Evolutionary conservation across 371 early-diverging fungal genomes (phyloP), one percentile per base, ranked within the genome.

Genomic region (Coemansia linderi): DNA sequence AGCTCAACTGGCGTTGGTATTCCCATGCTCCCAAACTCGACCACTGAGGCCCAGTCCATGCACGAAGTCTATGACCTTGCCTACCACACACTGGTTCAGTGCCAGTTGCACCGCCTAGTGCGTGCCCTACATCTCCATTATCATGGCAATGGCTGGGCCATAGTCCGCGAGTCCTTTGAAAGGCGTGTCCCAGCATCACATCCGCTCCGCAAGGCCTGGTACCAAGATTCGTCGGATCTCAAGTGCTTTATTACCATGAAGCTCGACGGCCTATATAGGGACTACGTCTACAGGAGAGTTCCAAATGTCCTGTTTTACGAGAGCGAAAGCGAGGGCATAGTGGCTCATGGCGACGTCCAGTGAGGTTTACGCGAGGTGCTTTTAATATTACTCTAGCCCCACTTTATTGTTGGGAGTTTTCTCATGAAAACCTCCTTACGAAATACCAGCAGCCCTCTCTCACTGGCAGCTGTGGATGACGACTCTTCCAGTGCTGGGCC

Each of bases 231-330:
- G 31, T 82, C 87, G 17, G 82, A 86, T 37, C 83, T 84, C 59
- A 91, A 91, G 66, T 87, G 86, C 73, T 82, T 91, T 63, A 73
- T 91, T 29, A 78, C 83, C 22, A 90, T 91, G 91, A 91, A 91
- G 81, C 76, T 87, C 33, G 87, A 87, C 37, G 88, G 87, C 19
- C 84, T 89, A 8, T 89, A 89, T 65, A 84, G 88, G 54, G 88
- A 89, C 81, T 89, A 86, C 58, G 79, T 90, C 17, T 90, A 90
- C 59, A 71, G 71, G 9, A 83, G 83, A 38, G 86, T 90, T 12
- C 89, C 91, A 22, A 90, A 90, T 63, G 68, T 90, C 60, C 80
- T 90, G 54, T 79, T 82, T 10, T 86, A 85, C 65, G 19, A 50
- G 13, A 44, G 39, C 22, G 75, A 75, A 37, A 41, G 54, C 4